Conservation (phyloP, 352 stramenopile species). For the Pythium insidiosum region DNA sequence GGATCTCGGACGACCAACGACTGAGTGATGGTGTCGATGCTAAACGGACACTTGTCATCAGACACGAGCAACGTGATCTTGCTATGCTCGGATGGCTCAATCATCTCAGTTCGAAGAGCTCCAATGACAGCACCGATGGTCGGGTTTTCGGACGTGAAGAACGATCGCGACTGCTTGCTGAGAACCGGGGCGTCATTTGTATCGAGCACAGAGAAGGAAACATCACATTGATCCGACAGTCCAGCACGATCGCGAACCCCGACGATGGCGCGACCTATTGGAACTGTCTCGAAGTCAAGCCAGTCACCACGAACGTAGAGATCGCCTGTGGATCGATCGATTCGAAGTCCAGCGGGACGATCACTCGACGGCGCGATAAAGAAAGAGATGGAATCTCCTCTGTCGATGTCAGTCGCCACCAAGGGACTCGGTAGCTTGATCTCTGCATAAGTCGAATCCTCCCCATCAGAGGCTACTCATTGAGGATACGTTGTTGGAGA, state of each 20-base stretch:
- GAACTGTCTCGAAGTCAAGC: conserved; percentile 15
- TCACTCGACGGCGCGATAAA: too few species aligned
- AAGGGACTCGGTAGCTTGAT: conserved; percentile 1
- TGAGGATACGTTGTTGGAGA: conserved; percentile 22
- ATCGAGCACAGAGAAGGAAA: conserved; percentile 4
- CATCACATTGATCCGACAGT: conserved; percentile 1
- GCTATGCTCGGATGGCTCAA: conserved; percentile 9
- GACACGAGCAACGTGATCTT: conserved; percentile 10
- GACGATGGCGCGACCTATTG: neutral
- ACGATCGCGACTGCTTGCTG: neutral
- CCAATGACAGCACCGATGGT: conserved; percentile 11
- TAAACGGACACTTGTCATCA: conserved; percentile 13
- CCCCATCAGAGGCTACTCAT: neutral
- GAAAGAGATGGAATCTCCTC: too few species aligned
- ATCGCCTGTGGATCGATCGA: conserved; percentile 7
- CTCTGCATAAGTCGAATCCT: neutral
- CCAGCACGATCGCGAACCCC: conserved; percentile 2
- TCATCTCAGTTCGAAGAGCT: neutral
- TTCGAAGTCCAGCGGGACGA: conserved; percentile 10
- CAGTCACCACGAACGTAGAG: conserved; percentile 11
- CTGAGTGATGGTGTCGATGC: conserved; percentile 6
- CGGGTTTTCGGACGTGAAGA: conserved; percentile 12
- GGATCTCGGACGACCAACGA: conserved; percentile 8
- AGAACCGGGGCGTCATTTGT: conserved; percentile 9
- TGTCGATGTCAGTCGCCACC: conserved; percentile 4